Base-by-base conservation (phyloP, 805 yeast species). In the Lipomyces yamanashiensis region DNA sequence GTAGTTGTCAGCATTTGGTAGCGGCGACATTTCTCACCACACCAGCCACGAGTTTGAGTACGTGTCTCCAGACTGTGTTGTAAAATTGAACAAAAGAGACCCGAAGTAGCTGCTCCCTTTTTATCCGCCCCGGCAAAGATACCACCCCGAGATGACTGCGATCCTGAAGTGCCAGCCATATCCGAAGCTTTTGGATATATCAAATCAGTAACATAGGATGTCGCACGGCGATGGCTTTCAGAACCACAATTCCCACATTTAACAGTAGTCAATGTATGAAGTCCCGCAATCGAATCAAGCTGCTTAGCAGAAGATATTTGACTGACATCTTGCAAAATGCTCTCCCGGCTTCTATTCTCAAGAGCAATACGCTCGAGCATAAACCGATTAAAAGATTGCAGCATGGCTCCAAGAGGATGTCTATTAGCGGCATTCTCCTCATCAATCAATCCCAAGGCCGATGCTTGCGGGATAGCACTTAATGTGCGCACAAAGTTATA, bases 401-500 rank as follows among this genome's bases (percentile, higher is more conserved):
- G 74, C 68, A 82, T 71, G 10, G 61, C 48, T 7, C 69, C 64
- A 4, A 68, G 50, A 40, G 66, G 43, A 51, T 65, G 51, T 50
- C 55, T 37, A 51, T 15, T 45, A 15, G 23, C 43, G 2, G 54
- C 17, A 19, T 17, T 52, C 19, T 83, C 86, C 39, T 77, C 79
- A 57, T 84, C 84, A 1, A 86, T 69, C 13, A 90, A 76, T 0
- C 87, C 87, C 37, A 82, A 72, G 3, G 78, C 77, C 19, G 76
- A 72, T 0, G 90, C 89, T 39, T 84, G 84, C 0, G 81, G 80
- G 7, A 80, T 74, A 0, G 81, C 73, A 9, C 80, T 78, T 45
- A 88, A 72, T 3, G 84, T 74, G 41, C 80, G 77, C 68, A 86
- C 87, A 72, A 93, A 91, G 73, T 95, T 95, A 1, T 92, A 80